Percentiles rank a stretch among this genome's conserved stretches.
Evolutionary conservation across 257 asterid species (phyloP).

Genomic region (Solanum acaule): DNA sequence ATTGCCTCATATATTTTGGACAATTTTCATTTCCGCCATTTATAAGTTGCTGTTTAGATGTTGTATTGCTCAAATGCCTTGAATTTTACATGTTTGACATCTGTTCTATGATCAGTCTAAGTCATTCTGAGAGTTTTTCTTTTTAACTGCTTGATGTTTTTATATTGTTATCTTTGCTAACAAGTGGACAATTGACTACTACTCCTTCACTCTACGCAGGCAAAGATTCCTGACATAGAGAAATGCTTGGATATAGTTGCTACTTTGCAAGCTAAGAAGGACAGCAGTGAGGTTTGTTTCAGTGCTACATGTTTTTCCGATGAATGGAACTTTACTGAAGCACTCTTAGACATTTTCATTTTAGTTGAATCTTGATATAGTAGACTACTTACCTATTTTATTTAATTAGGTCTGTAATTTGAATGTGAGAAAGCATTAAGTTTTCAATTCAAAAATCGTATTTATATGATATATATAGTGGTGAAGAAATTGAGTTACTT

Average conservation of each 20-base stretch:
- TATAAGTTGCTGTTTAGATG: not conserved
- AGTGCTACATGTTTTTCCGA: not conserved
- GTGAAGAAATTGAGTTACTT: not conserved
- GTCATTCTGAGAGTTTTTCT: not conserved
- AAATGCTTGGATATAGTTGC: slow-evolving; percentile 81
- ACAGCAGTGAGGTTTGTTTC: slow-evolving; percentile 75
- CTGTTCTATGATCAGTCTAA: not conserved
- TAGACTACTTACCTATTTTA: not conserved
- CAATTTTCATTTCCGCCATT: not conserved
- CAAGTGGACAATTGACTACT: not conserved
- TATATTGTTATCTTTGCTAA: not conserved
- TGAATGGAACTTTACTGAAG: not conserved
- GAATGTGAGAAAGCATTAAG: not conserved
- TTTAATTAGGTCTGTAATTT: not conserved
- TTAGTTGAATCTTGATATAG: not conserved
- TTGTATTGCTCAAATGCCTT: not conserved
- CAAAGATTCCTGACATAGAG: slow-evolving; percentile 91
- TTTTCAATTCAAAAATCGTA: not conserved
- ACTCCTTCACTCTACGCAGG: slow-evolving; percentile 30
- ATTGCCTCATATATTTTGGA: not conserved
- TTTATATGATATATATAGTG: not conserved
- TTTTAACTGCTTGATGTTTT: not conserved
- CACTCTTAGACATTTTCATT: not conserved
- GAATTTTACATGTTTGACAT: not conserved
- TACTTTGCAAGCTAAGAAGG: slow-evolving; percentile 71